These are phyloP conservation scores for Aspergillus heteromorphus DNA, from an alignment of 495 filamentous ascomycete species.

Conservation along the genomic window DNA sequence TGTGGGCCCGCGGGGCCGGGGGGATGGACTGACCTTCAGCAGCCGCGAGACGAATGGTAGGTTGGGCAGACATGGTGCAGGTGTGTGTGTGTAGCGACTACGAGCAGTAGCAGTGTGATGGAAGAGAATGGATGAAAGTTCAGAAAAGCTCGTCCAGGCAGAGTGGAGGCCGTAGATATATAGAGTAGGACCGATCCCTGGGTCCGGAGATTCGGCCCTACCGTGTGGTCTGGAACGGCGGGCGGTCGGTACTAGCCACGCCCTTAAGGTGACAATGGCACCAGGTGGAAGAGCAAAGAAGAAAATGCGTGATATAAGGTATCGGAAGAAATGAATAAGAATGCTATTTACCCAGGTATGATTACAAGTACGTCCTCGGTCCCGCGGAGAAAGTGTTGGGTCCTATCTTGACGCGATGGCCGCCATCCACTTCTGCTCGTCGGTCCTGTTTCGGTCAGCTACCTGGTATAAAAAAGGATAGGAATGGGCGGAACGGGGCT, in stretches of 20 bases:
- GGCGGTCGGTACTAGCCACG: not conserved
- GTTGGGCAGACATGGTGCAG: slow-evolving; percentile 30
- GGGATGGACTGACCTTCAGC: slow-evolving; percentile 30
- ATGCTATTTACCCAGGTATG: slow-evolving; percentile 8
- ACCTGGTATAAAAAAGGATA: slow-evolving; percentile 3
- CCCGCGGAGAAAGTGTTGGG: not conserved
- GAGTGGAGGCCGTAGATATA: not conserved
- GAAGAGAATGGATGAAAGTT: not conserved
- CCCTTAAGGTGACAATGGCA: not conserved
- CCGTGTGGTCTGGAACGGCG: not conserved
- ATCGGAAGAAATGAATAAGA: not conserved
- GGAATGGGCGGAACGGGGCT: not conserved
- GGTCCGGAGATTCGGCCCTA: not conserved
- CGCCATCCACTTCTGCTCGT: slow-evolving; percentile 85
- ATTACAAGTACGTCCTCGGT: slow-evolving; percentile 5
- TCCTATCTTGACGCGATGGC: slow-evolving; percentile 55
- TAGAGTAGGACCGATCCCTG: not conserved
- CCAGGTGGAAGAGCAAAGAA: not conserved
- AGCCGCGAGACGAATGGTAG: slow-evolving; percentile 46
- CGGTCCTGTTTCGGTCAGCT: slow-evolving; percentile 47
- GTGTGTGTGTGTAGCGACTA: not conserved
- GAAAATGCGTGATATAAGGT: not conserved
- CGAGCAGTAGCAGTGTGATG: not conserved
- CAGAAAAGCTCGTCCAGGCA: not conserved
- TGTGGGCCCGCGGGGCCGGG: not conserved